Evolutionary conservation across 257 asterid species (phyloP), one percentile per base, ranked within the genome.

Genomic region (Mitragyna speciosa): DNA sequence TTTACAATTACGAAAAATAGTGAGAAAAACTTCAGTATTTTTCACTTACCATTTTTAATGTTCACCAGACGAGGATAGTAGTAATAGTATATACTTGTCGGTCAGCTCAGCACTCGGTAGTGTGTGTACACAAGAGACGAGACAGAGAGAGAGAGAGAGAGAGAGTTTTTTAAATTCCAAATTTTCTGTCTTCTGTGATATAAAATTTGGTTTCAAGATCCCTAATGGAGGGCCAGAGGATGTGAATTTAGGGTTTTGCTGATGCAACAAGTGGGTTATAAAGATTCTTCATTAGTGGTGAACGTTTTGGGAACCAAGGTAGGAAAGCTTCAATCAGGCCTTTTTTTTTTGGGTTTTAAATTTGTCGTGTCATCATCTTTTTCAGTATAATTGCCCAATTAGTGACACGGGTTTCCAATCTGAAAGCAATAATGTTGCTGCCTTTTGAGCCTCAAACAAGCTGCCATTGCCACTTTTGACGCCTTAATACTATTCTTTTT

Each of bases 201-300:
- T 20, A 79, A 56, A 51, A 82, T 56, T 69, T 78, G 81, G 82
- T 19, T 77, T 83, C 80, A 78, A 89, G 91, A 90, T 85, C 89
- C 92, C 91, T 83, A 49, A 63, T 64, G 80, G 72, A 64, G 73
- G 10, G 33, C 75, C 71, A 59, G 82, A 79, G 61, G 76, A 85
- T 83, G 83, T 81, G 78, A 36, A 19, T 84, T 85, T 86, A 92
- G 97, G 91, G 87, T 90, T 15, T 85, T 85, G 77, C 86, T 83
- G 88, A 83, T 80, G 86, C 88, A 78, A 83, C 88, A 85, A 82
- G 82, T 76, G 88, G 84, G 87, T 82, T 88, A 22, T 80, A 75
- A 76, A 76, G 71, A 47, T 69, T 74, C 58, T 78, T 63, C 85
- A 79, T 73, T 82, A 80, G 65, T 54, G 73, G 89, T 11, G 30